Evolutionary conservation across 192 early-diverging fungal species (phyloP).

Genomic region (Coemansia sp.): DNA sequence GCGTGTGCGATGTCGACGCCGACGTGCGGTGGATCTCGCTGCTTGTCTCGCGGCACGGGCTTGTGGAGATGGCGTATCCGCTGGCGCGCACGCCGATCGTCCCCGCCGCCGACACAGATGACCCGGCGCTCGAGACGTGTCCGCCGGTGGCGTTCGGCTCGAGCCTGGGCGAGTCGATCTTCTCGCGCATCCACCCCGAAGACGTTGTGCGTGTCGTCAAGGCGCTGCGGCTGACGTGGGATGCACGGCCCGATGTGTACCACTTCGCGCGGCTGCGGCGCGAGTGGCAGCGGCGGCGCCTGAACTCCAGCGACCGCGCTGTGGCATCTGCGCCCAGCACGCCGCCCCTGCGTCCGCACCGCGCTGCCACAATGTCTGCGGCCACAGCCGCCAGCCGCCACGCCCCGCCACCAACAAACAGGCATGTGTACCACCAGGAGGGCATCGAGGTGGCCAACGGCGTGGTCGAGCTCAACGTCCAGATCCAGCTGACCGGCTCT

Average conservation of each 20-base stretch:
- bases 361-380: slow-evolving; percentile 19
- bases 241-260: slow-evolving; percentile 50
- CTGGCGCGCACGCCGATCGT: slow-evolving; percentile 29
- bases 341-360: slow-evolving; percentile 33
- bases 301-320: slow-evolving; percentile 16
- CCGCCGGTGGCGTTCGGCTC: slow-evolving; percentile 35
- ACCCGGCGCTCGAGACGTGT: slow-evolving; percentile 17
- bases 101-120: slow-evolving; percentile 12
- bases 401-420: background rate
- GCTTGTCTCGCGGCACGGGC: slow-evolving; percentile 54
- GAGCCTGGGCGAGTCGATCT: slow-evolving; percentile 50
- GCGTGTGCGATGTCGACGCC: slow-evolving; percentile 9
- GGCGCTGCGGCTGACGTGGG: slow-evolving; percentile 51
- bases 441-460: slow-evolving; percentile 53
- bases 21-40: slow-evolving; percentile 39
- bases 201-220: slow-evolving; percentile 48
- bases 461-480: slow-evolving; percentile 46
- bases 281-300: slow-evolving; percentile 51
- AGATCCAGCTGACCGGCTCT: slow-evolving; percentile 35
- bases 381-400: background rate
- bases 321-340: slow-evolving; percentile 30
- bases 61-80: slow-evolving; percentile 54
- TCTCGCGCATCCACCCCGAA: slow-evolving; percentile 50
- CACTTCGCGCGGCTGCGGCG: slow-evolving; percentile 53
- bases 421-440: slow-evolving; percentile 26